Evolutionary conservation across 2,329 filamentous ascomycete genomes (phyloP), one percentile per base, ranked within the genome.

Genomic region (Aspergillus neotritici): DNA sequence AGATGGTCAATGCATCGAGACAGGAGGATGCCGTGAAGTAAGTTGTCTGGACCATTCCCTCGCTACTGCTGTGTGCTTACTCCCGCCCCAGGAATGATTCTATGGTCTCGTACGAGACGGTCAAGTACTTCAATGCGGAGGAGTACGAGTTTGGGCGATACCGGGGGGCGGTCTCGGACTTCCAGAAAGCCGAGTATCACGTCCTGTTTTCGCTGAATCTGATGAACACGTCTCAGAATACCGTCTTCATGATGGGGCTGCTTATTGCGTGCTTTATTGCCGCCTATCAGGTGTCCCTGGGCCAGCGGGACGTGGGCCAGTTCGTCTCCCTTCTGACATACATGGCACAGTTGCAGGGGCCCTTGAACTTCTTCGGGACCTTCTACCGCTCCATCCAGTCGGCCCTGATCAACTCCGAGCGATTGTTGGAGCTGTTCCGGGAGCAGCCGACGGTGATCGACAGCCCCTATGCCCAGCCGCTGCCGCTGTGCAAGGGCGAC

Each of bases 341-440:
- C 62, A 80, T 91, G 65, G 81, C 81, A 13, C 87, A 93, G 65
- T 73, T 93, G 13, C 87, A 91, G 62, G 82, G 82, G 0, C 87
- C 87, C 1, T 73, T 91, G 47, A 90, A 91, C 65, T 91, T 88
- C 69, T 91, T 93, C 56, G 93, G 91, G 44, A 93, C 89, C 0
- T 97, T 97, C 64, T 98, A 97, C 66, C 80, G 91, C 39, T 93
- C 89, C 49, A 91, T 97, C 5, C 93, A 97, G 67, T 93, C 90
- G 55, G 87, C 91, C 41, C 87, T 98, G 84, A 97, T 98, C 61
- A 96, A 94, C 46, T 90, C 91, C 4, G 93, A 98, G 73, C 83
- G 93, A 13, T 83, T 98, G 64, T 72, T 98, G 42, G 93, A 97
- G 66, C 74, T 98, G 13, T 97, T 98, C 79, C 94, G 95, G 66